phyloP scores from a whole-genome alignment of 495 filamentous ascomycete species.

The Neohortaea acidophila region DNA sequence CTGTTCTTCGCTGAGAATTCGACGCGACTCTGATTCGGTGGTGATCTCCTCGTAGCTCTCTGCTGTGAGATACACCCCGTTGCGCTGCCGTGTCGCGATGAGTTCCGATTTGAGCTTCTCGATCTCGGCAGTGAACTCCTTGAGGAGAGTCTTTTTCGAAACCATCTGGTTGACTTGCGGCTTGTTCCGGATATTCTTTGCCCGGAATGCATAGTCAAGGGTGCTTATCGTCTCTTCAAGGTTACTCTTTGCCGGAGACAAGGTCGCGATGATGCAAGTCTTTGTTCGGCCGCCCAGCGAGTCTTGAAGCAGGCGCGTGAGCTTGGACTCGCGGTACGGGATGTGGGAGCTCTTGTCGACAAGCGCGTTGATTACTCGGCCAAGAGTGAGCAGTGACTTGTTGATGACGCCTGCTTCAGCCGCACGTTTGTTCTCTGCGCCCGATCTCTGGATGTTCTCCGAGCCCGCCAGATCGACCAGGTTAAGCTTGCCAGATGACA shows the following conservation, averaged over 20 bases:
- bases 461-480: conserved; percentile 91
- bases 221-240: conserved; percentile 96
- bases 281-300: conserved; percentile 90
- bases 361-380: conserved; percentile 92
- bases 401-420: conserved; percentile 94
- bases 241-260: conserved; percentile 87
- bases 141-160: conserved; percentile 78
- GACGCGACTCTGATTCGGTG: conserved; percentile 78
- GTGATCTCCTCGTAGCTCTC: conserved; percentile 77
- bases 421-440: conserved; percentile 93
- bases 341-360: conserved; percentile 86
- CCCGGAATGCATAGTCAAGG: conserved; percentile 89
- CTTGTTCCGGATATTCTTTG: conserved; percentile 97
- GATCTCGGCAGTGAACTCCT: conserved; percentile 84
- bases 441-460: conserved; percentile 92
- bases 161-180: conserved; percentile 84
- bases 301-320: conserved; percentile 88
- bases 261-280: conserved; percentile 94
- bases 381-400: conserved; percentile 87
- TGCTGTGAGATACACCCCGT: conserved; percentile 81
- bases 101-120: conserved; percentile 87
- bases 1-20: conserved; percentile 85
- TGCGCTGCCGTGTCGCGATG: conserved; percentile 80
- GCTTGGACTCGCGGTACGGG: conserved; percentile 90
- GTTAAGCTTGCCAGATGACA: conserved; percentile 91